Evolutionary conservation across 257 asterid genomes (phyloP), one percentile per base, ranked within the genome.

Genomic region (Salvia hispanica): DNA sequence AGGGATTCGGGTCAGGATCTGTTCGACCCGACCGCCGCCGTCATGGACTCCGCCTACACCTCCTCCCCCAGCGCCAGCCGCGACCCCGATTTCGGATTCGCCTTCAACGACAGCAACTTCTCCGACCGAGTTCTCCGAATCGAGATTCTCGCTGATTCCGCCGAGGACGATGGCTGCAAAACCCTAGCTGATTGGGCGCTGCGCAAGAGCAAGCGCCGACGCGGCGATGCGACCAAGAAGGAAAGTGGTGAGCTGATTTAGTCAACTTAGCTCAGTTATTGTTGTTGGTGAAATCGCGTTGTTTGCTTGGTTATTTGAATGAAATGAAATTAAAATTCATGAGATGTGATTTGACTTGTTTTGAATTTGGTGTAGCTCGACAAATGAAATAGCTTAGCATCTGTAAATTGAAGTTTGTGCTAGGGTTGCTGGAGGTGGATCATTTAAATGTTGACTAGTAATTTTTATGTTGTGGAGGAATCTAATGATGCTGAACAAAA

Each of bases 101-200:
- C 96, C 44, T 89, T 92, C 79, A 80, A 92, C 83, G 94, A 92
- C 67, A 81, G 87, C 79, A 89, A 85, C 67, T 92, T 92, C 73
- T 92, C 98, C 9, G 98, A 92, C 84, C 80, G 96, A 54, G 76
- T 89, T 36, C 85, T 92, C 0, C 84, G 87, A 64, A 89, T 92
- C 81, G 98, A 89, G 86, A 85, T 87, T 69, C 65, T 84, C 34
- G 76, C 88, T 72, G 95, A 87, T 66, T 69, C 87, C 2, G 21
- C 80, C 14, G 93, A 81, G 16, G 18, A 77, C 34, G 90, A 74
- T 5, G 80, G 62, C 31, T 80, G 81, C 76, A 85, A 77, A 71
- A 79, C 82, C 77, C 84, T 86, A 48, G 85, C 91, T n/a, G 95
- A 88, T 67, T 85, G 95, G 96, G 94, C 89, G 74, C 88, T 86